Conservation (phyloP, 352 stramenopile genomes). For the Phytophthora colocasiae region DNA sequence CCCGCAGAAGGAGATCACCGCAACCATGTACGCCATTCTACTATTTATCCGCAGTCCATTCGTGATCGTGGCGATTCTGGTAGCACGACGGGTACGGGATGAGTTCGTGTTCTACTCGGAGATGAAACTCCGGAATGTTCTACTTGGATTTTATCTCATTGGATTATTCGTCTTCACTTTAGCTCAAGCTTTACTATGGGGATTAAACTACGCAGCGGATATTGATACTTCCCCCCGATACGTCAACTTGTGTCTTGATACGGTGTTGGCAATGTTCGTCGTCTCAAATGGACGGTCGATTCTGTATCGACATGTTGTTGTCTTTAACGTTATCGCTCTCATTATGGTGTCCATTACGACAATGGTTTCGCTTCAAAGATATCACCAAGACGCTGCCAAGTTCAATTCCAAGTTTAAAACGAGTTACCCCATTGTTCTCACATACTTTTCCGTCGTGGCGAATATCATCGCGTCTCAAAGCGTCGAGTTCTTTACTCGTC, state of each 20-base stretch:
- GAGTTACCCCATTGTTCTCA: conserved; percentile 83
- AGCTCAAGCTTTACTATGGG: conserved; percentile 60
- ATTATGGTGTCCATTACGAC: conserved; percentile 56
- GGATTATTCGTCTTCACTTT: conserved; percentile 61
- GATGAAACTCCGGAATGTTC: conserved; percentile 65
- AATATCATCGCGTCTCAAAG: conserved; percentile 85
- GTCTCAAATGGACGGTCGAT: conserved; percentile 86
- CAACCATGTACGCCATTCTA: conserved; percentile 46
- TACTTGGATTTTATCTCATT: conserved; percentile 68
- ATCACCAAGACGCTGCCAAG: conserved; percentile 53
- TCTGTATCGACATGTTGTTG: conserved; percentile 66
- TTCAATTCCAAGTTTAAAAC: conserved; percentile 85
- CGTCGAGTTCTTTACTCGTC: conserved; percentile 83
- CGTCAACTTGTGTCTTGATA: conserved; percentile 82
- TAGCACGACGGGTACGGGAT: conserved; percentile 43
- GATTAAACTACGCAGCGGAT: conserved; percentile 59
- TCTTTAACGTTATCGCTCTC: conserved; percentile 70
- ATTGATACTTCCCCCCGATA: conserved; percentile 74
- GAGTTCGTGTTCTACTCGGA: conserved; percentile 72
- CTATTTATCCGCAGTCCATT: conserved; percentile 42
- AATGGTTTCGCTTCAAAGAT: conserved; percentile 52
- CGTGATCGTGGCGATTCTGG: conserved; percentile 42
- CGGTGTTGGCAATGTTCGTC: conserved; percentile 84
- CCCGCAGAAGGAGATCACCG: conserved; percentile 24
- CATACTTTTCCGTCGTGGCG: conserved; percentile 78